Evolutionary conservation across 2,329 filamentous ascomycete genomes (phyloP).

Genomic region (Teratosphaeria nubilosa): DNA sequence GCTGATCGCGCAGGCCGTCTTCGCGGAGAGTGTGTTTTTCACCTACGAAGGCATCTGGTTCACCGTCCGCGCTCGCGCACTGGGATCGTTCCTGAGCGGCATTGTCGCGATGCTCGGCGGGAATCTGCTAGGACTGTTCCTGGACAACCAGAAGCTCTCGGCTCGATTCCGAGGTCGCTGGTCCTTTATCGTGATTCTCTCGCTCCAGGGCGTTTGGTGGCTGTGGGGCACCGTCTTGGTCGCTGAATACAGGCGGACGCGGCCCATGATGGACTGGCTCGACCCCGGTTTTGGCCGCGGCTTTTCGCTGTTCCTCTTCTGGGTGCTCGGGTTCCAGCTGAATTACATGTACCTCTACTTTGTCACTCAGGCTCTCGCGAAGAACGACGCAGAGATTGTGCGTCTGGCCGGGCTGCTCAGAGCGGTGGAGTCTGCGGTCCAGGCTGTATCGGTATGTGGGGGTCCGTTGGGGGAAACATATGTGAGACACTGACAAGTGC

Average conservation of each 20-base stretch:
- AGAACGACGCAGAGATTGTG: constrained; percentile 53
- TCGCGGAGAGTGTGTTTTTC: constrained; percentile 61
- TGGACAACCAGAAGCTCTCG: constrained; percentile 48
- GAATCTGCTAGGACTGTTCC: constrained; percentile 45
- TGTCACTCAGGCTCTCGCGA: constrained; percentile 55
- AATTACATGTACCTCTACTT: constrained; percentile 71
- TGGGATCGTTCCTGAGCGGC: constrained; percentile 61
- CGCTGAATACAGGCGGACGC: constrained; percentile 47
- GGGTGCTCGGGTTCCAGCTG: constrained; percentile 58
- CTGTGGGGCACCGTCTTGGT: constrained; percentile 58
- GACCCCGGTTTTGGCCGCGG: constrained; percentile 53
- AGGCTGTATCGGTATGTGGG: constrained; percentile 50
- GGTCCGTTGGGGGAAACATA: constrained; percentile 2
- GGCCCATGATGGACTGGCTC: constrained; percentile 57
- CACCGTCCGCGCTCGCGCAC: constrained; percentile 55
- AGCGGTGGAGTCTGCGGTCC: constrained; percentile 62
- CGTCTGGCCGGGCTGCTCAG: constrained; percentile 58
- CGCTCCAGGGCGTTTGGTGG: constrained; percentile 61
- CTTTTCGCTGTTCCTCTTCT: constrained; percentile 58
- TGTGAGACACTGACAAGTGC: neutral
- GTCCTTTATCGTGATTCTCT: constrained; percentile 45
- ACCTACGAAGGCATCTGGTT: constrained; percentile 56
- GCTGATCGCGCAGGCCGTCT: constrained; percentile 62
- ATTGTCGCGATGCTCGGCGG: constrained; percentile 53
- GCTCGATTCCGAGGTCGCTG: constrained; percentile 45